Percentiles rank a stretch among this genome's conserved stretches.
These are phyloP conservation scores for Silene coronaria DNA, from an alignment of 179 eudicot species.

Conservation along the genomic window DNA sequence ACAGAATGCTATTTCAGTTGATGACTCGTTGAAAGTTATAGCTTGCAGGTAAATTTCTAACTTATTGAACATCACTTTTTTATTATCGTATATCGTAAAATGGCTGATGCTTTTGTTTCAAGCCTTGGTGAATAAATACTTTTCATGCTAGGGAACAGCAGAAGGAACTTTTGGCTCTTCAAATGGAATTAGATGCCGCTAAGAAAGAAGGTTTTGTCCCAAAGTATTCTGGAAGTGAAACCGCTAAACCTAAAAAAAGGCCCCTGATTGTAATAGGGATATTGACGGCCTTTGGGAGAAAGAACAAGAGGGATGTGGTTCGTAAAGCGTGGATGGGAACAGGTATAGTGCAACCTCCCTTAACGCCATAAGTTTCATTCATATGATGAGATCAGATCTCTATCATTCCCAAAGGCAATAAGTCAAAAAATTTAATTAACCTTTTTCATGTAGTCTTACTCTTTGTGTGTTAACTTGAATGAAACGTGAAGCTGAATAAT, in stretches of 20 bases:
- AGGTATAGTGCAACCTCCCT: constrained; percentile 38
- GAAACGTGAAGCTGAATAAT: not conserved
- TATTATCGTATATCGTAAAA: not conserved
- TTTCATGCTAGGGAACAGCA: constrained; percentile 55
- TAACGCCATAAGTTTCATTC: not conserved
- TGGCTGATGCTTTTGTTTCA: not conserved
- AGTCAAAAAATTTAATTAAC: not conserved
- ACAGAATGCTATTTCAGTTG: constrained; percentile 61
- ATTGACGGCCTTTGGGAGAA: constrained; percentile 65
- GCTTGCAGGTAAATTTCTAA: constrained; percentile 47
- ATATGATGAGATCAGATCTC: constrained; percentile 1
- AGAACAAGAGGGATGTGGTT: constrained; percentile 74
- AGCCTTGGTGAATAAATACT: constrained; percentile 8
- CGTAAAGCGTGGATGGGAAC: constrained; percentile 94
- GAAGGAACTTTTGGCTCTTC: constrained; percentile 64
- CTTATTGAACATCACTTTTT: constrained; percentile 12
- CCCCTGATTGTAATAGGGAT: constrained; percentile 70
- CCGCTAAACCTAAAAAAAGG: constrained; percentile 43
- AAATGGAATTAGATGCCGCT: constrained; percentile 70
- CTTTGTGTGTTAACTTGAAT: not conserved
- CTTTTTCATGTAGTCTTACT: not conserved
- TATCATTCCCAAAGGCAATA: not conserved
- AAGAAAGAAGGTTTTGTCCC: constrained; percentile 62
- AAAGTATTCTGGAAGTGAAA: constrained; percentile 38
- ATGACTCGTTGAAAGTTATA: constrained; percentile 72